phyloP scores from a whole-genome alignment of 2,329 filamentous ascomycete genomes.

The Aureobasidium sp. region DNA sequence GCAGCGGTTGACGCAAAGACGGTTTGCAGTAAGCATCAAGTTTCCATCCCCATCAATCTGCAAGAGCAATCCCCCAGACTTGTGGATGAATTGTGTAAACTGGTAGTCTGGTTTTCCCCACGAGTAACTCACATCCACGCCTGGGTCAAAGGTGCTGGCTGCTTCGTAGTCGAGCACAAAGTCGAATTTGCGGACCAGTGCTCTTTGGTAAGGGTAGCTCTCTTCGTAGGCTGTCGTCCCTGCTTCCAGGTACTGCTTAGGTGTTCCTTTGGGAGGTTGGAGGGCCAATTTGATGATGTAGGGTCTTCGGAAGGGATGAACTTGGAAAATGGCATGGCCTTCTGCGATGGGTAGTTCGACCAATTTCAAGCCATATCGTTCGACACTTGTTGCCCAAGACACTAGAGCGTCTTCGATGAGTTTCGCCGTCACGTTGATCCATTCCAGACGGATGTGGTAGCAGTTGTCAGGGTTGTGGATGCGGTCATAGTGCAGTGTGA shows the following conservation, averaged over 20 bases:
- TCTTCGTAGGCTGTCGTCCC: slow-evolving; percentile 56
- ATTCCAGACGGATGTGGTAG: slow-evolving; percentile 93
- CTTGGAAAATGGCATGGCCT: slow-evolving; percentile 63
- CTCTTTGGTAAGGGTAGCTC: slow-evolving; percentile 74
- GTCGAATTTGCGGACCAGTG: slow-evolving; percentile 74
- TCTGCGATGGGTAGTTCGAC: slow-evolving; percentile 91
- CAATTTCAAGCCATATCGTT: slow-evolving; percentile 79
- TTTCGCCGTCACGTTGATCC: slow-evolving; percentile 95
- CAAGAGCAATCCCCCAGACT: slow-evolving; percentile 69
- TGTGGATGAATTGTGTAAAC: slow-evolving; percentile 90
- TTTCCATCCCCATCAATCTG: slow-evolving; percentile 81
- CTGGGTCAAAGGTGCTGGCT: slow-evolving; percentile 64
- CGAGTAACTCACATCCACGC: slow-evolving; percentile 79
- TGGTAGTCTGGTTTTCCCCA: slow-evolving; percentile 85
- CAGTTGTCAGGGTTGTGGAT: slow-evolving; percentile 97
- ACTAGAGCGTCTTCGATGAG: slow-evolving; percentile 86
- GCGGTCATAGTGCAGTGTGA: slow-evolving; percentile 91
- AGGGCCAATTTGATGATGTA: slow-evolving; percentile 64
- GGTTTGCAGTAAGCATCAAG: slow-evolving; percentile 76
- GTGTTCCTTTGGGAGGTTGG: slow-evolving; percentile 55
- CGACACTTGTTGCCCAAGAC: slow-evolving; percentile 75
- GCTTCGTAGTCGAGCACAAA: slow-evolving; percentile 93
- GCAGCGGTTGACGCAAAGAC: slow-evolving; percentile 70
- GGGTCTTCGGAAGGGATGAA: slow-evolving; percentile 79
- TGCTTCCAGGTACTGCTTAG: slow-evolving; percentile 59